Base-by-base conservation (phyloP, 129 eudicot species). In the Helianthus tuberosus region DNA sequence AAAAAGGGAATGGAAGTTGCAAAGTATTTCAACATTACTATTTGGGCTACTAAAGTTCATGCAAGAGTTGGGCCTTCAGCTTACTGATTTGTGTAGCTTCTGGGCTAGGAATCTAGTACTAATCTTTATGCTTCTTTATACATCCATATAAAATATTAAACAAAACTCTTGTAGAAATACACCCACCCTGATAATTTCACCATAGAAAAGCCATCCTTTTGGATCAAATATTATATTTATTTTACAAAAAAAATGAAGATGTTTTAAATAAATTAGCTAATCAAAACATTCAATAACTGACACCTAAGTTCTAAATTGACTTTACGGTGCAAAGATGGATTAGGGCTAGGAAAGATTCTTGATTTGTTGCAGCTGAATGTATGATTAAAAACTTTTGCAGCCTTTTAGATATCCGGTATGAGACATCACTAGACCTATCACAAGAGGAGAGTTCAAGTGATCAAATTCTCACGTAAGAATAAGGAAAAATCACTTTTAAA, bases 31-130 rank as follows among this genome's bases (percentile, higher is more conserved):
- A 39, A 39, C 2, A 39, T 39, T 7, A 6, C 10, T 7, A 43
- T 43, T 59, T 4, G 65, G 65, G 65, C 65, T 59, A 25, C 65
- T 59, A 59, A 59, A 59, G 41, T 36, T 59, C 16, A 29, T 12
- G 15, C 39, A 11, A 27, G 39, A 25, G 65, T 27, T 59, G 65
- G 64, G 64, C 39, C 64, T 10, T 57, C 23, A 11, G 35, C 13
- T n/a, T 52, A 15, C 59, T 17, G 29, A 7, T 55, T 17, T 20
- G 16, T 13, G 10, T 32, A 12, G 61, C 61, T 17, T 54, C 1
- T 9, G 16, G 32, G 29, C 27, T 17, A 6, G 29, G 61, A 7
- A 7, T 54, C 27, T 17, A 6, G 29, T 5, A 7, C 8, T 54
- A 54, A 54, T 54, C 32, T 54, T 16, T 54, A 54, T 54, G 4